Conservation (phyloP, 2,329 filamentous ascomycete species). For the Dactylellina haptotyla region DNA sequence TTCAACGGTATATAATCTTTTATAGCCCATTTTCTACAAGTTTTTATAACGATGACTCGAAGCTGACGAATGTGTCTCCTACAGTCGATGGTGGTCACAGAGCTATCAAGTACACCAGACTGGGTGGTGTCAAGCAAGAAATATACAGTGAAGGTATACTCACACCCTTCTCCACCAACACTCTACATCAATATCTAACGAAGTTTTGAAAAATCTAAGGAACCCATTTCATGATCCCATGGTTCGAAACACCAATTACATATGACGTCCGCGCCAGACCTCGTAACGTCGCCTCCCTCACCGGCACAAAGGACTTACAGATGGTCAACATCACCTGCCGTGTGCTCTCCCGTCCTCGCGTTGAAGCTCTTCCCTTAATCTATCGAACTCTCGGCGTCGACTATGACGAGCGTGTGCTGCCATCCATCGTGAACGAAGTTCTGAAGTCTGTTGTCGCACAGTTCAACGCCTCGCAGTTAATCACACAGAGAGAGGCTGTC, state of each 20-base stretch:
- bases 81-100: constrained; percentile 95
- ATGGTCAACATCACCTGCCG: constrained; percentile 99
- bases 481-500: constrained; percentile 98
- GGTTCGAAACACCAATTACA: constrained; percentile 95
- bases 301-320: constrained; percentile 98
- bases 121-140: constrained; percentile 92
- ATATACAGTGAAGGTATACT: constrained; percentile 89
- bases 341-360: constrained; percentile 90
- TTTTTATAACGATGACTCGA: constrained; percentile 17
- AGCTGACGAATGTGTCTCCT: constrained; percentile 1
- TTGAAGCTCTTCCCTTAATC: constrained; percentile 92
- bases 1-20: constrained; percentile 70
- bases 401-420: constrained; percentile 95
- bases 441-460: constrained; percentile 98
- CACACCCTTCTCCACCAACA: neutral
- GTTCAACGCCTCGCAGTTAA: constrained; percentile 97
- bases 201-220: constrained; percentile 64
- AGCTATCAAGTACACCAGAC: constrained; percentile 95
- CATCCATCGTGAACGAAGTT: constrained; percentile 98
- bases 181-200: neutral
- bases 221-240: constrained; percentile 92
- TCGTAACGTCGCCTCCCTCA: constrained; percentile 94
- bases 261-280: constrained; percentile 99
- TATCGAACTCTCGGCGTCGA: constrained; percentile 94
- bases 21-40: constrained; percentile 29